Evolutionary conservation across 495 filamentous ascomycete genomes (phyloP), one percentile per base, ranked within the genome.

Genomic region (Hypomontagnella monticulosa): DNA sequence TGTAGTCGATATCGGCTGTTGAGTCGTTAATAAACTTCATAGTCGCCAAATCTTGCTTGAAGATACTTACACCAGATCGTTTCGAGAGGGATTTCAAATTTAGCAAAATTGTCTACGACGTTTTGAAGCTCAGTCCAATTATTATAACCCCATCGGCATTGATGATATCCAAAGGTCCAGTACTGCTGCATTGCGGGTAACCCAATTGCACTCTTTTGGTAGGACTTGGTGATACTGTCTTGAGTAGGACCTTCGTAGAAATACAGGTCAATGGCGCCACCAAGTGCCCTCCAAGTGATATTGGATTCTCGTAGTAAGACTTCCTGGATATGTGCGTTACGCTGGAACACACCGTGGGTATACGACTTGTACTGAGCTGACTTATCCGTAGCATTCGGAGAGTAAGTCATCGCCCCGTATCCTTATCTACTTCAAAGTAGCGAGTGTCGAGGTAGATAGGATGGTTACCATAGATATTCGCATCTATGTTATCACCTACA

Each of bases 391-490:
- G 84, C 79, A 65, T 86, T 78, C 12, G 80, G 77, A 19, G 83
- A 80, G 36, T 87, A 85, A 1, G 74, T 83, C 15, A 84, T 69
- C 44, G 78, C 72, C 5, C 87, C 87, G 79, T 80, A 38, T n/a
- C 61, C 3, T 72, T 48, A 57, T 85, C 75, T 7, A 83, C 79
- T 59, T 87, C 83, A 70, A 86, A 79, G 33, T 83, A 83, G n/a
- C 93, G 85, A 66, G 93, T 90, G 59, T 96, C 93, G 38, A 91
- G 85, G 76, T 96, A 97, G 16, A 96, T 80, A 0, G 93, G 90
- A 71, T 97, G 93, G 44, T 79, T 86, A 7, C 91, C 90, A 70
- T 97, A 96, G 23, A 96, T 78, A 66, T 97, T 97, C 7, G 82
- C 86, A 51, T 89, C 84, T 7, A 85, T 74, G 7, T 84, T 85